Evolutionary conservation across 2,329 filamentous ascomycete genomes (phyloP).

Genomic region (Exophiala dermatitidis): DNA sequence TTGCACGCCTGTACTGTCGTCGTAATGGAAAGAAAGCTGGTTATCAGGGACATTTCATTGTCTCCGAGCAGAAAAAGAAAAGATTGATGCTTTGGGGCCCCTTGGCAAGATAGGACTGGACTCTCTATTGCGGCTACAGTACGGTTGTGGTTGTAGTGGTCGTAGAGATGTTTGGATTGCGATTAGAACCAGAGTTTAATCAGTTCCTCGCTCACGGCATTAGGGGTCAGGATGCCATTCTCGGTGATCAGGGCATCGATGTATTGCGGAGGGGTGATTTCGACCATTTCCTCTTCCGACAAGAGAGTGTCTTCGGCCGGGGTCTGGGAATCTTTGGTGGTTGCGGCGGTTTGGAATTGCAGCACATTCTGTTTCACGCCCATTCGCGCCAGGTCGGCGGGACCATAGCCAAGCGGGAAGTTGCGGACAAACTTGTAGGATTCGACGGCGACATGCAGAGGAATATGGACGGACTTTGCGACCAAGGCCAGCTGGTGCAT

Average conservation of each 20-base stretch:
- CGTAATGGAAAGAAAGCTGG: too few species aligned
- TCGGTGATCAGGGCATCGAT: conserved; percentile 61
- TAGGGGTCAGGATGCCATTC: conserved; percentile 55
- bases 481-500: conserved; percentile 79
- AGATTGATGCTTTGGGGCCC: too few species aligned
- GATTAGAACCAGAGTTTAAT: conserved; percentile 54
- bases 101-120: too few species aligned
- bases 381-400: conserved; percentile 41
- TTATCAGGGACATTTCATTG: too few species aligned
- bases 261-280: conserved; percentile 51
- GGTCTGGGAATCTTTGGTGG: neutral
- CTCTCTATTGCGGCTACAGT: neutral
- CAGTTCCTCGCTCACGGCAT: conserved; percentile 59
- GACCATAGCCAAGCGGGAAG: conserved; percentile 58
- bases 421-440: conserved; percentile 94
- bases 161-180: neutral
- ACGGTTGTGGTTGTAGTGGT: too few species aligned
- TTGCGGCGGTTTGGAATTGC: conserved; percentile 54
- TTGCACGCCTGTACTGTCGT: too few species aligned
- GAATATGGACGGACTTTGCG: conserved; percentile 63
- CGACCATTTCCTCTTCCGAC: conserved; percentile 35
- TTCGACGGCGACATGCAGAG: conserved; percentile 87
- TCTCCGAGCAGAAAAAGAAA: too few species aligned
- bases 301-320: conserved; percentile 20
- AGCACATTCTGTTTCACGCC: conserved; percentile 71